Percentiles rank a stretch among this genome's conserved stretches.
These are phyloP conservation scores for Ustilago sp. DNA, from an alignment of 1,284 basidiomycete species.

Conservation along the genomic window DNA sequence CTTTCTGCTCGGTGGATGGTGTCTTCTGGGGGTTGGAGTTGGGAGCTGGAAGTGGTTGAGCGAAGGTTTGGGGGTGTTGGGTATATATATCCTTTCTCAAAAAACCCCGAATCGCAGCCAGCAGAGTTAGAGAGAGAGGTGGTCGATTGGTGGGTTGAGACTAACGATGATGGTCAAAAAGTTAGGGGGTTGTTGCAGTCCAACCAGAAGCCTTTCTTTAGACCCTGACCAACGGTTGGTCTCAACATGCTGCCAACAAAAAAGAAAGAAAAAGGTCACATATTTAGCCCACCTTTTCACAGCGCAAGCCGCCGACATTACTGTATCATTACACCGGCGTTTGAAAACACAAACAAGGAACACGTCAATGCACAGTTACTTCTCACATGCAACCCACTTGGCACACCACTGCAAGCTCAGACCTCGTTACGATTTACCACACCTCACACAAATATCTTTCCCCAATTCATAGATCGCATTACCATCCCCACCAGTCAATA, in stretches of 20 bases:
- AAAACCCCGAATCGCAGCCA: too few relatives aligned
- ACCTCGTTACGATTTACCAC: neutral
- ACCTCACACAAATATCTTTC: neutral
- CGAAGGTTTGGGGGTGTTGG: neutral
- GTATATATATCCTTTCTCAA: too few relatives aligned
- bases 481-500: neutral
- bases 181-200: too few relatives aligned
- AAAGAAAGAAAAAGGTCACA: too few relatives aligned
- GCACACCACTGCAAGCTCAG: conserved; percentile 1
- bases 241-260: too few relatives aligned
- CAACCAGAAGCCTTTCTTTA: too few relatives aligned
- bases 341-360: conserved; percentile 11
- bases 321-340: conserved; percentile 10
- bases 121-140: too few relatives aligned
- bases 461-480: too few relatives aligned
- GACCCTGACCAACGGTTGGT: too few relatives aligned
- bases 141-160: too few relatives aligned
- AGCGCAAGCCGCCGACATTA: neutral
- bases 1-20: neutral
- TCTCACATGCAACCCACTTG: neutral
- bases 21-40: neutral
- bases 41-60: neutral
- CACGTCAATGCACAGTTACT: neutral
- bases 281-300: too few relatives aligned
- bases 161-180: too few relatives aligned